Conservation (phyloP, 1,284 basidiomycete species). For the Ganoderma sinense region DNA sequence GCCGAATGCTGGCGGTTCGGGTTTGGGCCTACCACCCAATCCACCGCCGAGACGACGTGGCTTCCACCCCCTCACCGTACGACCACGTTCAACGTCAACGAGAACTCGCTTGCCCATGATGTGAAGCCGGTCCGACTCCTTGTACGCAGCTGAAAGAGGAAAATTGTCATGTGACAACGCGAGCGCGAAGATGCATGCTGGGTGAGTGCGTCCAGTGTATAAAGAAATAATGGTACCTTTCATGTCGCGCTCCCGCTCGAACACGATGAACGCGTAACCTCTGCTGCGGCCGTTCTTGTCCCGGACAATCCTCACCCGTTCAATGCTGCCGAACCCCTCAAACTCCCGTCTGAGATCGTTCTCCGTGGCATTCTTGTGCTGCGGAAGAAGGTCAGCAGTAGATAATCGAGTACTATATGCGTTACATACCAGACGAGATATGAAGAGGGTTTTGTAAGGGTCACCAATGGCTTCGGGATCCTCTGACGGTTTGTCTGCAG, state of each 20-base stretch:
- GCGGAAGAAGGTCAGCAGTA: constrained; percentile 33
- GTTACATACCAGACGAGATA: constrained; percentile 82
- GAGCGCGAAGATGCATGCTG: constrained; percentile 30
- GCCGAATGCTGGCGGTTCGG: constrained; percentile 61
- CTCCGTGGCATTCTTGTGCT: constrained; percentile 92
- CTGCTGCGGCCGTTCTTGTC: constrained; percentile 88
- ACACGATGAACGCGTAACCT: constrained; percentile 98
- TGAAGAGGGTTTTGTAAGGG: constrained; percentile 98
- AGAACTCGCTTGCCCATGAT: constrained; percentile 95
- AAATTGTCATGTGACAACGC: constrained; percentile 33
- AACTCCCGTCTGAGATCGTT: constrained; percentile 94
- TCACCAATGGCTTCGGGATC: constrained; percentile 96
- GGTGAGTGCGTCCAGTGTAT: constrained; percentile 27
- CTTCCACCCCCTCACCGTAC: constrained; percentile 99
- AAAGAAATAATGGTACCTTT: constrained; percentile 71
- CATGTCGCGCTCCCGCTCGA: constrained; percentile 98
- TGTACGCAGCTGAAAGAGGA: constrained; percentile 86
- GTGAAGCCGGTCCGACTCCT: constrained; percentile 97
- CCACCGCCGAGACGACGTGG: constrained; percentile 95
- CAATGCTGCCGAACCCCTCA: constrained; percentile 94
- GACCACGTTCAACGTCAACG: constrained; percentile 97
- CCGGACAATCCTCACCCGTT: constrained; percentile 89
- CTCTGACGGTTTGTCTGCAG: constrained; percentile 86
- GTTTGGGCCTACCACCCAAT: constrained; percentile 93
- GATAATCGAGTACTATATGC: constrained; percentile 3